phyloP scores from a whole-genome alignment of 2,329 filamentous ascomycete genomes.

The Kalmusia sp. region DNA sequence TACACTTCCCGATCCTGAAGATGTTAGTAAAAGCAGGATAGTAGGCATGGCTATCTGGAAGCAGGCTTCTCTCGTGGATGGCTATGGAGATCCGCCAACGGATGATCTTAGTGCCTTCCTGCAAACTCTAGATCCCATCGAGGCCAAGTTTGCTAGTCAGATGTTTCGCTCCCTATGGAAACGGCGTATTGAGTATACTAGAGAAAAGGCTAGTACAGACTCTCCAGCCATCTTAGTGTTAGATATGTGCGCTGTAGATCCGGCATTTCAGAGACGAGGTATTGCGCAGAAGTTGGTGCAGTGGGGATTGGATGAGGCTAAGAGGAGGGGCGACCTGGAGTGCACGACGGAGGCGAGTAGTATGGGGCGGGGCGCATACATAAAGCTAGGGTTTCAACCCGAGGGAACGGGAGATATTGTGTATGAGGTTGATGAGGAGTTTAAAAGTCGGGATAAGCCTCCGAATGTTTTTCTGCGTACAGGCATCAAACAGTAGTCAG shows the following conservation, averaged over 20 bases:
- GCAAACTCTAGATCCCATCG: slow-evolving; percentile 49
- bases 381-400: slow-evolving; percentile 40
- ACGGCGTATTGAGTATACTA: slow-evolving; percentile 50
- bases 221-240: slow-evolving; percentile 59
- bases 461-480: slow-evolving; percentile 46
- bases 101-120: slow-evolving; percentile 31
- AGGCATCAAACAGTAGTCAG: slow-evolving; percentile 13
- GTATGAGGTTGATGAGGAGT: slow-evolving; percentile 43
- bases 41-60: slow-evolving; percentile 64
- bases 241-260: slow-evolving; percentile 56
- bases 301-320: slow-evolving; percentile 43
- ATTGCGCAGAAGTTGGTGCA: slow-evolving; percentile 44
- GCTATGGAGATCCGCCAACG: slow-evolving; percentile 52
- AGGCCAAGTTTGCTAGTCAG: slow-evolving; percentile 58
- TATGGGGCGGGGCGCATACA: slow-evolving; percentile 45
- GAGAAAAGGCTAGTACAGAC: slow-evolving; percentile 46
- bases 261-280: slow-evolving; percentile 58
- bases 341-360: slow-evolving; percentile 45
- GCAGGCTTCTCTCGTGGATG: slow-evolving; percentile 59
- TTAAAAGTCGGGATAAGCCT: slow-evolving; percentile 36
- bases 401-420: slow-evolving; percentile 37
- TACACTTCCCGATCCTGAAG: slow-evolving; percentile 50
- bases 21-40: slow-evolving; percentile 39
- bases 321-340: slow-evolving; percentile 41
- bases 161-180: slow-evolving; percentile 53